Base-by-base conservation (phyloP, 164 flowering plant species). In the Berberis vulgaris region DNA sequence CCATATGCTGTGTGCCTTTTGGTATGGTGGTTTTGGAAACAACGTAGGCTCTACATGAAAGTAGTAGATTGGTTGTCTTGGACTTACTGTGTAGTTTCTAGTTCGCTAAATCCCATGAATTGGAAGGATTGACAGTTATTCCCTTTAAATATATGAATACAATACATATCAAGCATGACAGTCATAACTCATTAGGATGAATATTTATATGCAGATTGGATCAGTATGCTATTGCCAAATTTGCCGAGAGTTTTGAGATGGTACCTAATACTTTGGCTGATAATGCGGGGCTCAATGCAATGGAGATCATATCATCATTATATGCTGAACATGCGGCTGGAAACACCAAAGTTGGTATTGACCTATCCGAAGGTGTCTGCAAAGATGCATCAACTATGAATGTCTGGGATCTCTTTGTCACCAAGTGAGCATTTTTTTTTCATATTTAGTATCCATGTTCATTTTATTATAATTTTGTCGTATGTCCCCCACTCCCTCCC, bases 221-320 rank as follows among this genome's bases (percentile, higher is more conserved):
- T 79, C 95, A 91, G 78, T 87, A 87, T 80, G 98, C 98, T 54
- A 82, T 94, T 69, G 83, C 88, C 55, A 94, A 91, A 72, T 94
- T 90, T 73, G 98, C 93, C 41, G 97, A 91, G 72, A 87, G 97
- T 67, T 91, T 94, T 76, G 97, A 94, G 76, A 84, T 94, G 95
- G 79, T 88, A 45, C 98, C 98, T 39, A 88, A 82, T 72, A 94
- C 93, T 6, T 77, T 94, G 59, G 86, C 98, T 58, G 98, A 91
- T 58, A 94, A 94, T 83, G 98, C 96, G 26, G 98, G 98, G 59
- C 88, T 88, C 26, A 85, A 94, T 75, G 82, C 95, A 5, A 87
- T 89, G 88, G 97, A 94, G 76, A 87, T 94, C 40, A 91, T 94
- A 67, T 80, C 97, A 11, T 79, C 95, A 13, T 72, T 94, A 9